phyloP scores from a whole-genome alignment of 2,329 filamentous ascomycete genomes.

The Penicillium sp. region DNA sequence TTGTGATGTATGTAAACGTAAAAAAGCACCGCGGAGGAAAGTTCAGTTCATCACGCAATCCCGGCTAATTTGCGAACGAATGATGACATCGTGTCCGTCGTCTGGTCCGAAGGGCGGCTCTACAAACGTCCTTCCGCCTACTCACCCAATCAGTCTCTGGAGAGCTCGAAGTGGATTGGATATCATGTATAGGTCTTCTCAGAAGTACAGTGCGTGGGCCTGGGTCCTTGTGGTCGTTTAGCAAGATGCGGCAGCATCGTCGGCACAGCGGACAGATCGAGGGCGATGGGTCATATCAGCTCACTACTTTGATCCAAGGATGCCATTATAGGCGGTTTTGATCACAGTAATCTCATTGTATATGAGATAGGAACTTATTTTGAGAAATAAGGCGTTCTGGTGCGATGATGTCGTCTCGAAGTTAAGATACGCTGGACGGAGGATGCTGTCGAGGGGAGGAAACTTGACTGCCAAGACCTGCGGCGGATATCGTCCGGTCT shows the following conservation, averaged over 20 bases:
- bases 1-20: background rate
- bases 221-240: conserved; percentile 33
- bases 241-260: conserved; percentile 29
- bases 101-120: conserved; percentile 36
- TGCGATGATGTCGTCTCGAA: background rate
- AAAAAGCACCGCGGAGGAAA: conserved; percentile 17
- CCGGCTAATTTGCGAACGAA: conserved; percentile 19
- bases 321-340: conserved; percentile 20
- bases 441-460: background rate
- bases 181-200: conserved; percentile 26
- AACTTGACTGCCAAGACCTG: background rate
- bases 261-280: conserved; percentile 28
- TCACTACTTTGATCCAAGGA: conserved; percentile 31
- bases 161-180: conserved; percentile 28
- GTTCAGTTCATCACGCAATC: conserved; percentile 38
- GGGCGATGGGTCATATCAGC: conserved; percentile 32
- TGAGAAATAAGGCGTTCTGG: background rate
- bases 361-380: background rate
- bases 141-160: conserved; percentile 30
- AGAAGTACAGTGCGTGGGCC: conserved; percentile 29
- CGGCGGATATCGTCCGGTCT: no score
- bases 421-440: background rate
- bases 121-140: conserved; percentile 33
- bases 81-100: conserved; percentile 36
- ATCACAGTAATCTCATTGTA: background rate